These are phyloP conservation scores for Plasmodium gonderi DNA, from an alignment of 169 alveolate genomes.

Conservation along the genomic window DNA sequence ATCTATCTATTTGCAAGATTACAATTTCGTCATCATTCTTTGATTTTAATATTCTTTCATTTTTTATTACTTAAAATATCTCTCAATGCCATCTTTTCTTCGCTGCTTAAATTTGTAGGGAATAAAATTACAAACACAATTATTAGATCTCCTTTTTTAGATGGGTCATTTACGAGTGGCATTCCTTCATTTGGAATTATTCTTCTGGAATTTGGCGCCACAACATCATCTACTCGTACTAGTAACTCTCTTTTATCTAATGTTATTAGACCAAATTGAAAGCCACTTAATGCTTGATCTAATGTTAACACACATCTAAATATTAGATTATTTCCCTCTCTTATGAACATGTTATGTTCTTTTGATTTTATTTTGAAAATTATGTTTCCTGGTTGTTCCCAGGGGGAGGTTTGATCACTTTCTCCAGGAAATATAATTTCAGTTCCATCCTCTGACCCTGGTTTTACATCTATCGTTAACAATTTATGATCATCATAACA, in stretches of 20 bases:
- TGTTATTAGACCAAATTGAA: constrained; percentile 85
- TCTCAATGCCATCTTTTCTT: constrained; percentile 76
- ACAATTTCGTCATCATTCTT: background rate
- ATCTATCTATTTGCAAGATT: background rate
- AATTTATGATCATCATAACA: constrained; percentile 84
- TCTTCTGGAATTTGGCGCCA: constrained; percentile 83
- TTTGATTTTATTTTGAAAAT: constrained; percentile 82
- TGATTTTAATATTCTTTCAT: background rate
- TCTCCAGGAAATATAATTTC: constrained; percentile 84
- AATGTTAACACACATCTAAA: constrained; percentile 86
- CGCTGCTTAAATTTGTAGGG: constrained; percentile 81
- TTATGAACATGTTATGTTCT: constrained; percentile 80
- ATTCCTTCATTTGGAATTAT: constrained; percentile 85
- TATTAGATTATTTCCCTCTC: constrained; percentile 85
- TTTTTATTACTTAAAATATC: background rate
- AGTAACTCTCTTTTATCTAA: constrained; percentile 88
- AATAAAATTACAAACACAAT: constrained; percentile 86
- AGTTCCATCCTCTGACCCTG: constrained; percentile 90
- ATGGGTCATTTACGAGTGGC: constrained; percentile 85
- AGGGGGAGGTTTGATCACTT: constrained; percentile 88
- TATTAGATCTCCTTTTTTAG: constrained; percentile 84
- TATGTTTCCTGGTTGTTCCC: constrained; percentile 85
- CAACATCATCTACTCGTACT: constrained; percentile 84
- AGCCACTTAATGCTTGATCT: constrained; percentile 86
- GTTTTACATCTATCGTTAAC: constrained; percentile 85